These are phyloP conservation scores for Leucosporidium scottii DNA, from an alignment of 768 basidiomycete species.

Conservation along the genomic window DNA sequence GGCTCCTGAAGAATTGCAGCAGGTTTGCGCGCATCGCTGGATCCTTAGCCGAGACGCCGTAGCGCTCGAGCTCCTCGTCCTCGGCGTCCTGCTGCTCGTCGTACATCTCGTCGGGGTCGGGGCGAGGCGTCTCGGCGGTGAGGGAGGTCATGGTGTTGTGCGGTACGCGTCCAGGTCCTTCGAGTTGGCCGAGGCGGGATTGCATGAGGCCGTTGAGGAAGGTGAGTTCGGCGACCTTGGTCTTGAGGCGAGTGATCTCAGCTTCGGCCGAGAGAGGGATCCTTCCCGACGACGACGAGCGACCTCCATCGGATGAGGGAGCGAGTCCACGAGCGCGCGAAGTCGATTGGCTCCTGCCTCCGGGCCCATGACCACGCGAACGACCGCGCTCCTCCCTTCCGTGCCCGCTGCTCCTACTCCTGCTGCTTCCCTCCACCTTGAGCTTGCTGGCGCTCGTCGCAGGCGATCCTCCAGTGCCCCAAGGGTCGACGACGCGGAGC, in stretches of 20 bases:
- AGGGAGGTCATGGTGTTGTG: conserved; percentile 15
- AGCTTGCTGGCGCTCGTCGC: conserved; percentile 3
- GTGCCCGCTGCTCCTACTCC: not conserved
- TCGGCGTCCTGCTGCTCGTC: not conserved
- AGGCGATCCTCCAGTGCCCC: not conserved
- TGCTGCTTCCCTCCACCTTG: not conserved
- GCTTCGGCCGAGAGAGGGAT: conserved; percentile 11
- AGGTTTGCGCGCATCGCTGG: not conserved
- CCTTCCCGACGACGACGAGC: not conserved
- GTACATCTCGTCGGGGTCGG: not conserved
- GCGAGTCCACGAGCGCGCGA: conserved; percentile 10
- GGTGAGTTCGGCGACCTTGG: conserved; percentile 33
- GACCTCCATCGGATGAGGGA: not conserved
- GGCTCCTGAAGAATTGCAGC: not conserved
- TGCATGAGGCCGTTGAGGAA: conserved; percentile 36
- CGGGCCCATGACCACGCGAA: not conserved
- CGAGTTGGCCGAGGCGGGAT: conserved; percentile 27
- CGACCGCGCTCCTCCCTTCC: not conserved
- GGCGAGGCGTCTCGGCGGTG: conserved; percentile 18
- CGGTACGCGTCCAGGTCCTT: conserved; percentile 23
- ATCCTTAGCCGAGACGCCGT: not conserved
- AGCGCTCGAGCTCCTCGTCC: not conserved
- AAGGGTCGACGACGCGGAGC: conserved; percentile 14
- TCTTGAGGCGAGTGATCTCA: conserved; percentile 24
- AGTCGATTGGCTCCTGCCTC: conserved; percentile 9